These are phyloP conservation scores for Peniophora sp. DNA, from an alignment of 1,284 basidiomycete genomes.

Conservation along the genomic window DNA sequence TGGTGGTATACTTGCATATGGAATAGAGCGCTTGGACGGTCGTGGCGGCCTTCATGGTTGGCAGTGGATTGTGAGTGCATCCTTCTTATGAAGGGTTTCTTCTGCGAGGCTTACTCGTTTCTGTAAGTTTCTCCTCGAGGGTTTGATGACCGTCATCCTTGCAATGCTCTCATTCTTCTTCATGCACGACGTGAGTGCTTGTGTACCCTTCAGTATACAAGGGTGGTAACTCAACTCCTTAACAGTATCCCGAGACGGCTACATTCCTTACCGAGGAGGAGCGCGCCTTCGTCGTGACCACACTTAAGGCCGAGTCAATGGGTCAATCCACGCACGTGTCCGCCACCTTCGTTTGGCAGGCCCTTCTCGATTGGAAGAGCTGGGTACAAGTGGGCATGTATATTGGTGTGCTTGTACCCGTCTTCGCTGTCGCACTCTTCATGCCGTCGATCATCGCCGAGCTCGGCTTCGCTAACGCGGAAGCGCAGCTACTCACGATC, in stretches of 20 bases:
- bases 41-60: conserved; percentile 30
- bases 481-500: conserved; percentile 49
- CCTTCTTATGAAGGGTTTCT: not conserved
- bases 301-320: conserved; percentile 21
- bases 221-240: not conserved
- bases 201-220: not conserved
- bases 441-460: conserved; percentile 47
- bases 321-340: conserved; percentile 25
- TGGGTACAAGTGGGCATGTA: conserved; percentile 37
- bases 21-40: conserved; percentile 27
- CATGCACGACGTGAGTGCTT: conserved; percentile 31
- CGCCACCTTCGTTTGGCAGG: conserved; percentile 29
- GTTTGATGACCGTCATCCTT: conserved; percentile 26
- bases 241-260: conserved; percentile 34
- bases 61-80: conserved; percentile 42
- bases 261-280: conserved; percentile 31
- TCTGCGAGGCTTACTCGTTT: not conserved
- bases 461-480: conserved; percentile 46
- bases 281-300: conserved; percentile 18
- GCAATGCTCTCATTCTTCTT: conserved; percentile 30
- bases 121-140: conserved; percentile 24
- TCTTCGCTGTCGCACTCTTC: conserved; percentile 55
- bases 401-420: conserved; percentile 39
- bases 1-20: conserved; percentile 26
- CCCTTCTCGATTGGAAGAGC: conserved; percentile 33